phyloP scores from a whole-genome alignment of 257 asterid genomes.

The Solanum arcanum region DNA sequence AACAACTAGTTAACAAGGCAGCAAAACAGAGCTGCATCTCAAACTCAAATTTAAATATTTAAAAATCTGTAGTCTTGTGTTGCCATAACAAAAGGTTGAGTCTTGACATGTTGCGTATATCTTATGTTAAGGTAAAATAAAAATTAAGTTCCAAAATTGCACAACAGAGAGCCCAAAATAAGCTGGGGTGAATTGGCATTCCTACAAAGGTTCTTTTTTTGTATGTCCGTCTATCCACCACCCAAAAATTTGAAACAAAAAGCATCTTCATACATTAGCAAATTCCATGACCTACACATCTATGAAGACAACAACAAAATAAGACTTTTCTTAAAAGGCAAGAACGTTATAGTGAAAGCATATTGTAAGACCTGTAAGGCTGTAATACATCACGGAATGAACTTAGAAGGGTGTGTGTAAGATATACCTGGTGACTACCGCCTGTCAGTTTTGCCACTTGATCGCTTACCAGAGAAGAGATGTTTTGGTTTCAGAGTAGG shows the following conservation, averaged over 20 bases:
- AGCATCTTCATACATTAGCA: not conserved
- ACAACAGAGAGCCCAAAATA: not conserved
- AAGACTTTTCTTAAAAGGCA: not conserved
- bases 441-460: slow-evolving; percentile 72
- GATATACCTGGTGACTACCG: slow-evolving; percentile 50
- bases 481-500: slow-evolving; percentile 78
- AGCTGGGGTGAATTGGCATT: not conserved
- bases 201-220: not conserved
- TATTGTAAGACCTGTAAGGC: not conserved
- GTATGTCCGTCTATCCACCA: not conserved
- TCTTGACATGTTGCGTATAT: not conserved
- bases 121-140: not conserved
- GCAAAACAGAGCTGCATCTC: not conserved
- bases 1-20: not conserved
- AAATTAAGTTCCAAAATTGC: not conserved
- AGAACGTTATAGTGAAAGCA: not conserved
- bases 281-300: not conserved
- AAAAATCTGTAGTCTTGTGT: not conserved
- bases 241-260: not conserved
- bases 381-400: not conserved
- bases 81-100: not conserved
- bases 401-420: not conserved
- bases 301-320: not conserved
- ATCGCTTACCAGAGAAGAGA: slow-evolving; percentile 76
- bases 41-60: not conserved